Percentiles rank a stretch among this genome's conserved stretches.
Conservation (phyloP, 116 monocot genomes). For the Phalaenopsis hybrid region DNA sequence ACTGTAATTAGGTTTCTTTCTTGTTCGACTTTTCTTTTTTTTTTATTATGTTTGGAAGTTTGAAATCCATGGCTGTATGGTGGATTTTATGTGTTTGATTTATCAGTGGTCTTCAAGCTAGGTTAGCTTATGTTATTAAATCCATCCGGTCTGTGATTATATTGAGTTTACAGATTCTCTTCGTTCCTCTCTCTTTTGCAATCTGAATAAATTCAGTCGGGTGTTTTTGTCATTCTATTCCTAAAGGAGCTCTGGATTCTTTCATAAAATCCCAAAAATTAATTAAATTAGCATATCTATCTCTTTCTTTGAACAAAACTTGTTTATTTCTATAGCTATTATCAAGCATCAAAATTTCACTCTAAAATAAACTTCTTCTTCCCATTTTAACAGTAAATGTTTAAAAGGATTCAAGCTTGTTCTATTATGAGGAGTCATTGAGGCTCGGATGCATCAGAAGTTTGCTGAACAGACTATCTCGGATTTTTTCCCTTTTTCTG, state of each 20-base stretch:
- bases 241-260: not conserved
- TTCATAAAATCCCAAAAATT: not conserved
- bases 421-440: slow-evolving; percentile 1
- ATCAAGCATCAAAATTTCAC: not conserved
- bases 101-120: not conserved
- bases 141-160: no score
- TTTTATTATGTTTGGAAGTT: not conserved
- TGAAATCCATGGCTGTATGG: not conserved
- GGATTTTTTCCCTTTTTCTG: not conserved
- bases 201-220: not conserved
- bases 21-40: not conserved
- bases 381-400: not conserved
- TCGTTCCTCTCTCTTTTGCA: no score
- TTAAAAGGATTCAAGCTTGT: not conserved
- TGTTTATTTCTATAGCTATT: not conserved
- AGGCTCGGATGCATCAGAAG: not conserved
- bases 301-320: not conserved
- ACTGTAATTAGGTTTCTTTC: not conserved
- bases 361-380: not conserved
- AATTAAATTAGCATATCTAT: not conserved
- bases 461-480: not conserved
- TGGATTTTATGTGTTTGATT: not conserved
- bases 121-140: not conserved
- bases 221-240: not conserved
- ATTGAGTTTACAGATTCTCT: no score